Base-by-base conservation (phyloP, 2,329 filamentous ascomycete genomes). In the Hypoxylon sp. region DNA sequence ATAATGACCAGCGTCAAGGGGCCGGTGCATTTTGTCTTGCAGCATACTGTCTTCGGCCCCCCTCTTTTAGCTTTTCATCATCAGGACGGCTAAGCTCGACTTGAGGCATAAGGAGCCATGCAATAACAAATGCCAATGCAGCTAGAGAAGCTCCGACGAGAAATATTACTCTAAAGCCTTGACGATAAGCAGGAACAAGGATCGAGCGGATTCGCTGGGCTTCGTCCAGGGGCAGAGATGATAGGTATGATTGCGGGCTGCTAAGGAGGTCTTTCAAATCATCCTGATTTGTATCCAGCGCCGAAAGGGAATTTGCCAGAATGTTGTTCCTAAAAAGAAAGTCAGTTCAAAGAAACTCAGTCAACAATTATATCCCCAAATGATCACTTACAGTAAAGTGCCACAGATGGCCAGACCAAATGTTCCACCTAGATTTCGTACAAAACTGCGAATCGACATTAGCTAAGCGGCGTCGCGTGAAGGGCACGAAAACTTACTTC, bases 81-180 rank as follows among this genome's bases (percentile, higher is more conserved):
- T 82, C 81, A 0, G 80, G 77, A 5, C 80, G 71, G 10, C 73
- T 56, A 24, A 83, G 71, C 24, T 81, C 78, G 1, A 82, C 75
- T 26, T 83, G 81, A 0, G 80, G 80, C 79, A 83, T 81, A 52
- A 83, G 62, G 0, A 79, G 64, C n/a, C 79, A 80, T 0, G 81
- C 78, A 5, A 83, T 48, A 0, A 81, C 51, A 33, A 83, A 82
- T 1, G 78, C 78, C 1, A 80, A 42, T 1, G 75, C 77, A 1
- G 80, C 79, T 13, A 82, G 61, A 1, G 75, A 74, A 0, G 81
- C 80, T 0, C 80, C 79, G 0, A 80, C 67, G 1, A 81, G 64
- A n/a, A 82, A 82, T 44, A 83, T 80, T 6, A 81, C 71, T 2
- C 80, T 74, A 26, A 83, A 83, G 0, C 75, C 79, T 31, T 71